These are phyloP conservation scores for Solanum chilense DNA, from an alignment of 257 asterid genomes.

Conservation along the genomic window DNA sequence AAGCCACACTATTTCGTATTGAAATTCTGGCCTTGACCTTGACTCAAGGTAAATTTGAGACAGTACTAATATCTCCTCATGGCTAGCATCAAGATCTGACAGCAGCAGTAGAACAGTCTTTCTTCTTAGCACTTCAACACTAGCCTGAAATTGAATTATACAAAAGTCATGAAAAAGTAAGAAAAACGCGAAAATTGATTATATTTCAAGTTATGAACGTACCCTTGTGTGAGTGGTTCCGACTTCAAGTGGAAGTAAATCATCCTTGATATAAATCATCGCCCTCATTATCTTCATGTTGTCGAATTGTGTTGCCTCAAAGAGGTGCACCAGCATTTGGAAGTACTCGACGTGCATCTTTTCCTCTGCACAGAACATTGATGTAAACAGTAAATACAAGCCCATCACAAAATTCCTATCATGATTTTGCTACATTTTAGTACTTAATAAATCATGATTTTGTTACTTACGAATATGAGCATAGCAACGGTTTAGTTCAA, in stretches of 20 bases:
- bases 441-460: background rate
- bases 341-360: constrained; percentile 48
- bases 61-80: constrained; percentile 48
- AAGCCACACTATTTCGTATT: constrained; percentile 73
- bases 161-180: constrained; percentile 23
- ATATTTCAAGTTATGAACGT: background rate
- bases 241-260: constrained; percentile 38
- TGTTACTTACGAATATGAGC: constrained; percentile 36
- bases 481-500: constrained; percentile 40
- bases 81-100: constrained; percentile 53
- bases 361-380: constrained; percentile 27
- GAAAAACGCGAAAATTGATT: background rate
- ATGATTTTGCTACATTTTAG: background rate
- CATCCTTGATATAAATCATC: constrained; percentile 43
- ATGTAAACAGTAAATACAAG: background rate
- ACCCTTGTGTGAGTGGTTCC: constrained; percentile 47
- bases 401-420: background rate
- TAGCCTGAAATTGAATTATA: constrained; percentile 13
- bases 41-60: constrained; percentile 34
- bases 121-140: constrained; percentile 36
- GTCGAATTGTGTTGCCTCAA: constrained; percentile 49
- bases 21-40: constrained; percentile 22
- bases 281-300: constrained; percentile 53
- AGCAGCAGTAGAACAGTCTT: constrained; percentile 60
- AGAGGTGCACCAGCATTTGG: constrained; percentile 36